A percentile compares a stretch with the other conserved stretches of the same genome.
phyloP scores from a whole-genome alignment of 192 early-diverging fungal species.

The Entomortierella parvispora region DNA sequence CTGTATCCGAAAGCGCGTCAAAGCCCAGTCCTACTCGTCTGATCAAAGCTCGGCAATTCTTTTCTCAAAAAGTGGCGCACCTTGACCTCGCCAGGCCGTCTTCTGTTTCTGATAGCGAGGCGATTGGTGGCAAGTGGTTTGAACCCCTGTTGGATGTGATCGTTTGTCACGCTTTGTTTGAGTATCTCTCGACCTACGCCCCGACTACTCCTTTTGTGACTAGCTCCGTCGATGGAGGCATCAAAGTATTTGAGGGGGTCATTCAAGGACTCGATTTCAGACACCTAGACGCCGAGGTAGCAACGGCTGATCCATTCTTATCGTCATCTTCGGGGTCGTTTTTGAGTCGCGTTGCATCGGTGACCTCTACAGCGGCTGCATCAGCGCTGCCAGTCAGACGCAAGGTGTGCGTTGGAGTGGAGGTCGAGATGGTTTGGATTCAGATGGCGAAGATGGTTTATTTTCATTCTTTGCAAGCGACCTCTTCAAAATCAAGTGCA shows the following conservation, averaged over 20 bases:
- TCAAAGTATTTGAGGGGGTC: slow-evolving; percentile 51
- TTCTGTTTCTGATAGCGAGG: neutral
- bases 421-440: slow-evolving; percentile 43
- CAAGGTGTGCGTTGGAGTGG: slow-evolving; percentile 29
- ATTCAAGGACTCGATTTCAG: slow-evolving; percentile 44
- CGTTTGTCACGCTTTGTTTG: slow-evolving; percentile 57
- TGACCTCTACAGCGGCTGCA: neutral
- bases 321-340: neutral
- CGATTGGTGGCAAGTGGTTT: slow-evolving; percentile 31
- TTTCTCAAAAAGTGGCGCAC: slow-evolving; percentile 54
- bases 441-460: slow-evolving; percentile 38
- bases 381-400: slow-evolving; percentile 4
- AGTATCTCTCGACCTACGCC: slow-evolving; percentile 43
- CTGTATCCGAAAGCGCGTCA: neutral
- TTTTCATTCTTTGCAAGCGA: slow-evolving; percentile 26
- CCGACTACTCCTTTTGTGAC: neutral
- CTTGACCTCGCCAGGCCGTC: slow-evolving; percentile 32
- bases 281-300: slow-evolving; percentile 33
- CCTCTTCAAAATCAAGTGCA: neutral
- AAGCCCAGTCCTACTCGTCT: slow-evolving; percentile 41
- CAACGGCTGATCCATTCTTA: neutral
- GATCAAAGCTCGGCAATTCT: slow-evolving; percentile 53
- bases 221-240: slow-evolving; percentile 39
- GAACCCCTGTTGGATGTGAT: slow-evolving; percentile 40
- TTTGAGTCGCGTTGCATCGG: neutral